These are phyloP conservation scores for Tranzscheliella williamsii DNA, from an alignment of 1,284 basidiomycete species.

Conservation along the genomic window DNA sequence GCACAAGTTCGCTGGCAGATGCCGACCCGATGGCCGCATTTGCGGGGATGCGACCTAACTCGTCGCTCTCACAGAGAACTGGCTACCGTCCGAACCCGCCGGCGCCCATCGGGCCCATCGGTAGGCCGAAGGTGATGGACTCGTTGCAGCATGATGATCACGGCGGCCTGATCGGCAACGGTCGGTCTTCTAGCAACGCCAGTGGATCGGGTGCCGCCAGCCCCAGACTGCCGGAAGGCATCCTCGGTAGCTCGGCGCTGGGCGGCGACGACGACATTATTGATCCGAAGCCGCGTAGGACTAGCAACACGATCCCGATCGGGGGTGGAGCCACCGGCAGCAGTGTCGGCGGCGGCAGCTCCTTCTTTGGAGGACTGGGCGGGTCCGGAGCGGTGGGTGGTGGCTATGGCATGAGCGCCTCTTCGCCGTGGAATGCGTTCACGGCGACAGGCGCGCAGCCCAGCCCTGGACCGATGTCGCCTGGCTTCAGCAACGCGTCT, in stretches of 20 bases:
- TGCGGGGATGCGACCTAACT: conserved; percentile 31
- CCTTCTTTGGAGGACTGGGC: conserved; percentile 29
- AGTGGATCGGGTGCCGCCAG: conserved; percentile 35
- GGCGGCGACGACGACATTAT: conserved; percentile 59
- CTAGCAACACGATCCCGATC: conserved; percentile 45
- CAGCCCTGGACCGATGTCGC: conserved; percentile 29
- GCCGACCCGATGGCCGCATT: conserved; percentile 34
- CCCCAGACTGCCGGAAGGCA: conserved; percentile 45
- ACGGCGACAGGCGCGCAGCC: conserved; percentile 14
- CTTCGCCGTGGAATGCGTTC: conserved; percentile 41
- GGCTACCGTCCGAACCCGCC: conserved; percentile 33
- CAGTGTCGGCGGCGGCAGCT: conserved; percentile 19
- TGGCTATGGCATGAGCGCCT: conserved; percentile 25
- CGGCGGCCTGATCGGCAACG: conserved; percentile 25
- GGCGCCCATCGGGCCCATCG: conserved; percentile 56
- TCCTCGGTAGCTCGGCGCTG: conserved; percentile 58
- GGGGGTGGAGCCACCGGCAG: conserved; percentile 23
- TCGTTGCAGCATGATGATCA: conserved; percentile 30
- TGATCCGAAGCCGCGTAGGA: conserved; percentile 51
- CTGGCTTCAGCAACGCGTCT: conserved; percentile 14
- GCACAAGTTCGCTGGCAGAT: conserved; percentile 31
- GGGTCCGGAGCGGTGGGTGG: conserved; percentile 15
- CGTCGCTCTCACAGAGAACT: conserved; percentile 35
- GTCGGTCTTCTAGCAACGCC: conserved; percentile 31
- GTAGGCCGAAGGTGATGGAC: conserved; percentile 47